Evolutionary conservation across 2,329 filamentous ascomycete species (phyloP).

Genomic region (Ilyonectria destructans): DNA sequence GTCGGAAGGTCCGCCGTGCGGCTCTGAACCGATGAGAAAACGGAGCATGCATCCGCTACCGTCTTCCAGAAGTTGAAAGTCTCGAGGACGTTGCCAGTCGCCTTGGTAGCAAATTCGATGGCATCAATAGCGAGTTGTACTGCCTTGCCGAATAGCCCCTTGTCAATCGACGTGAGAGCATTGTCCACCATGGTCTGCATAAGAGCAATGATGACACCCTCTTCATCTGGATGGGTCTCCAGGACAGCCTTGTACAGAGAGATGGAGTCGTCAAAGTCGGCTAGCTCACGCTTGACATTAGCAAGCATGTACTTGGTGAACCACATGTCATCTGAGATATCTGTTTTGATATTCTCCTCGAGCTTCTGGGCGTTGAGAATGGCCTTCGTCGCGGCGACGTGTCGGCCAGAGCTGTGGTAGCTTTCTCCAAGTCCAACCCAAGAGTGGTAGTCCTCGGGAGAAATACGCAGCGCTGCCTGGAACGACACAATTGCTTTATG

Average conservation of each 20-base stretch:
- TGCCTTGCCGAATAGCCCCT: slow-evolving; percentile 89
- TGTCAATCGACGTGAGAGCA: slow-evolving; percentile 83
- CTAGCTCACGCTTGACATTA: slow-evolving; percentile 93
- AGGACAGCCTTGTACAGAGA: slow-evolving; percentile 83
- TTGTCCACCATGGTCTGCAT: slow-evolving; percentile 91
- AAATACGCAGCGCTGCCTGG: slow-evolving; percentile 87
- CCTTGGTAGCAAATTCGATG: slow-evolving; percentile 76
- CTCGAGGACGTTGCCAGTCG: slow-evolving; percentile 73
- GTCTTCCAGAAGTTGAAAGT: slow-evolving; percentile 98
- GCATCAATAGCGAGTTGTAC: slow-evolving; percentile 79
- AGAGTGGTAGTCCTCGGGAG: slow-evolving; percentile 91
- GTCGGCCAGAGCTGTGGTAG: slow-evolving; percentile 93
- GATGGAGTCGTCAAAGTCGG: slow-evolving; percentile 90
- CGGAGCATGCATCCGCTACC: slow-evolving; percentile 87
- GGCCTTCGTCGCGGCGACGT: slow-evolving; percentile 93
- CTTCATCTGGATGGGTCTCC: slow-evolving; percentile 78
- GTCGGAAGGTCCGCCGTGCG: slow-evolving; percentile 76
- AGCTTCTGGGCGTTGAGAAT: slow-evolving; percentile 88
- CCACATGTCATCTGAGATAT: slow-evolving; percentile 81
- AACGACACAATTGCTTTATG: slow-evolving; percentile 92
- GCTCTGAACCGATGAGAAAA: slow-evolving; percentile 86
- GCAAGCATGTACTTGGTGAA: slow-evolving; percentile 98
- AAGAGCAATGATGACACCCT: slow-evolving; percentile 89
- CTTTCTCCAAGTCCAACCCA: slow-evolving; percentile 98
- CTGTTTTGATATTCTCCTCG: slow-evolving; percentile 71